These are phyloP conservation scores for Fusarium tuaranense DNA, from an alignment of 2,329 filamentous ascomycete genomes.

Conservation along the genomic window DNA sequence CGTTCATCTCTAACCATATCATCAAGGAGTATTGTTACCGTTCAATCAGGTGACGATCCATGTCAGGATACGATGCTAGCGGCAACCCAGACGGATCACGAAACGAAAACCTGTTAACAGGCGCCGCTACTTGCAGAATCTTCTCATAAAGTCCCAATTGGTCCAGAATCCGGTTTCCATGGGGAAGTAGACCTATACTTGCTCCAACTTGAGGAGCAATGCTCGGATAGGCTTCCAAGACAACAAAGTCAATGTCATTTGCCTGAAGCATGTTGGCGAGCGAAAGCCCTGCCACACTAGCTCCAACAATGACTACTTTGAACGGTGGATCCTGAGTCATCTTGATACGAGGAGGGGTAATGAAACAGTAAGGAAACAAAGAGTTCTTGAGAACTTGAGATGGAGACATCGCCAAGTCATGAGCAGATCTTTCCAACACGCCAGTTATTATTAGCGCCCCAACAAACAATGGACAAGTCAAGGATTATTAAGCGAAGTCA, in stretches of 20 bases:
- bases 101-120: constrained; percentile 5
- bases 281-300: constrained; percentile 17
- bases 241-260: constrained; percentile 57
- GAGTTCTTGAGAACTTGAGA: background rate
- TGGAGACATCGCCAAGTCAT: background rate
- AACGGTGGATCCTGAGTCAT: background rate
- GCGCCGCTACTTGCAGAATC: background rate
- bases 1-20: background rate
- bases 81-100: background rate
- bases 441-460: background rate
- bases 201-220: constrained; percentile 61
- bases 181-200: constrained; percentile 58
- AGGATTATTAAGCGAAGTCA: background rate
- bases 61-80: background rate
- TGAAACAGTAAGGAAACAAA: background rate
- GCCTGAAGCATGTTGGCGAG: constrained; percentile 27
- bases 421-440: background rate
- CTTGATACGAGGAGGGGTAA: background rate
- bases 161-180: constrained; percentile 59
- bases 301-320: constrained; percentile 26
- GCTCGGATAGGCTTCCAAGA: constrained; percentile 57
- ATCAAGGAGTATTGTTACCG: background rate
- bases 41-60: constrained; percentile 3
- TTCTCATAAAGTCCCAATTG: constrained; percentile 55
- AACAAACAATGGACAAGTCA: background rate